Percentiles rank a stretch among this genome's conserved stretches.
phyloP scores from a whole-genome alignment of 2,329 filamentous ascomycete genomes.

The Alternaria longipes region DNA sequence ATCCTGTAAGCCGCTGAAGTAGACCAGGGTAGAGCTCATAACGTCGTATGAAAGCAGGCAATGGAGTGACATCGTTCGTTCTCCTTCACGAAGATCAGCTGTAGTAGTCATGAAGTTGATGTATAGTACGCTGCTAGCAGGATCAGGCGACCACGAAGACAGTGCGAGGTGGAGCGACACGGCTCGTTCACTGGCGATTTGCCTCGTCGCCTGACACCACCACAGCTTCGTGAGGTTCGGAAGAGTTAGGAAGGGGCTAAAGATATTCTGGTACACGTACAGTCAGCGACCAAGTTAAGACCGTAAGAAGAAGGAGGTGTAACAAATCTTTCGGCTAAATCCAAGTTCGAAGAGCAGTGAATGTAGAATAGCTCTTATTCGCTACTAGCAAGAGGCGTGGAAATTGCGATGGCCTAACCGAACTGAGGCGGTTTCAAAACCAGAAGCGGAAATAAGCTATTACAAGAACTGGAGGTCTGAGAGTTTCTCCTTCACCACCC shows the following conservation, averaged over 20 bases:
- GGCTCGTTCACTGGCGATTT: neutral
- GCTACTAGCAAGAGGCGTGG: neutral
- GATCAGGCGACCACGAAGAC: neutral
- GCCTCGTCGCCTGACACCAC: conserved; percentile 3
- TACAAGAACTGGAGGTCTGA: neutral
- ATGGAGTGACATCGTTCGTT: conserved; percentile 3
- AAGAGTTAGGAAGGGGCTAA: neutral
- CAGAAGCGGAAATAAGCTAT: conserved; percentile 1
- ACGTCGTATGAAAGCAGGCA: neutral
- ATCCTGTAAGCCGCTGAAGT: neutral
- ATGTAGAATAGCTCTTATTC: neutral
- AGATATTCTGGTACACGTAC: neutral
- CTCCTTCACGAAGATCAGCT: neutral
- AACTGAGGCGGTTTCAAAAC: neutral
- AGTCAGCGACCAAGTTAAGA: neutral
- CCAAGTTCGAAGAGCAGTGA: neutral
- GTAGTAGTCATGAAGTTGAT: neutral
- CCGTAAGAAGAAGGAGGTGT: conserved; percentile 7
- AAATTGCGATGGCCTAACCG: conserved; percentile 1
- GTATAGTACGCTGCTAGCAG: neutral
- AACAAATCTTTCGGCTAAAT: neutral
- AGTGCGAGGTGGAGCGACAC: neutral
- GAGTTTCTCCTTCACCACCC: neutral
- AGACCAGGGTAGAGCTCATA: neutral
- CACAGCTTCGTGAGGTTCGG: neutral